Conservation (phyloP, 2,329 filamentous ascomycete genomes). For the Cryphonectria nitschkei region DNA sequence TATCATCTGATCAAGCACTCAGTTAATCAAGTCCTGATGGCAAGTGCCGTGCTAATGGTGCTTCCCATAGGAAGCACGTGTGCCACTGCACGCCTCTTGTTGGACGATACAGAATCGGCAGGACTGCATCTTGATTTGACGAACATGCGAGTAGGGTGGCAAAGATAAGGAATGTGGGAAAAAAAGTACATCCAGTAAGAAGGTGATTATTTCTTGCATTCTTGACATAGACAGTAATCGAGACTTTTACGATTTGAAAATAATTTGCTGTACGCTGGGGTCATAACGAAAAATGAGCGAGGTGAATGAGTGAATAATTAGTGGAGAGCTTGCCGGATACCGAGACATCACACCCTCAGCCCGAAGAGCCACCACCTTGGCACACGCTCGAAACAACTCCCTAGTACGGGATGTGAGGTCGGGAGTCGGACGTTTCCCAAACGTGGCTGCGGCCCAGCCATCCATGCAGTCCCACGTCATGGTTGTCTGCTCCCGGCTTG, state of each 20-base stretch:
- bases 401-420: background rate
- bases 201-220: background rate
- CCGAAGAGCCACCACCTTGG: background rate
- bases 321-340: background rate
- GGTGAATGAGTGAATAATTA: too few relatives aligned
- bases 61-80: background rate
- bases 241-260: background rate
- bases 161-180: background rate
- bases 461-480: conserved; percentile 3
- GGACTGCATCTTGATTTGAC: background rate
- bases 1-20: background rate
- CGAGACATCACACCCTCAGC: background rate
- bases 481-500: background rate
- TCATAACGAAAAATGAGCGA: too few relatives aligned
- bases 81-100: background rate
- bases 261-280: background rate
- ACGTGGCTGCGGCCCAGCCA: background rate
- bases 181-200: background rate
- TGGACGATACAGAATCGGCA: background rate
- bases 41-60: background rate
- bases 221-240: background rate
- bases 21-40: too few relatives aligned
- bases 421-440: background rate
- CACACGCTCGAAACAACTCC: background rate
- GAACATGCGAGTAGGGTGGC: background rate